These are phyloP conservation scores for Suaeda aralocaspica DNA, from an alignment of 148 eudicot genomes.

Conservation along the genomic window DNA sequence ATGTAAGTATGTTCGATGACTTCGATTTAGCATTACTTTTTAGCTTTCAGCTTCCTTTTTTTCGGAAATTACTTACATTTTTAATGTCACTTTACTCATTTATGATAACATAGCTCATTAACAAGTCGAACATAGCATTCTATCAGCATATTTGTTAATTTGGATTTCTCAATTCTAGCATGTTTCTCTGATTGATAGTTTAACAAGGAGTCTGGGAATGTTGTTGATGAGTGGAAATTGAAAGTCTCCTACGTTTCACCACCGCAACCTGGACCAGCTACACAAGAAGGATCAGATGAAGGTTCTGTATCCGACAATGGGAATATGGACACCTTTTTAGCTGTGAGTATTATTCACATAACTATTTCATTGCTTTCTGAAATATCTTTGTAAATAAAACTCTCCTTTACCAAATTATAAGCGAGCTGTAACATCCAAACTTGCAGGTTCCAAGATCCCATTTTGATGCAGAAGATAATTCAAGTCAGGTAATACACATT, in stretches of 20 bases:
- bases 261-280: conserved; percentile 62
- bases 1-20: too few relatives aligned
- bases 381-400: not conserved
- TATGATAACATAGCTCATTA: not conserved
- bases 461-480: conserved; percentile 22
- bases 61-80: too few relatives aligned
- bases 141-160: not conserved
- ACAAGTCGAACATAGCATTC: not conserved
- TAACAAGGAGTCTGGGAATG: conserved; percentile 71
- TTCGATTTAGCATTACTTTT: too few relatives aligned
- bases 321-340: conserved; percentile 31
- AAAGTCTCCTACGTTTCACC: conserved; percentile 76
- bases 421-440: not conserved
- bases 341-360: conserved; percentile 46
- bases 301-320: conserved; percentile 82
- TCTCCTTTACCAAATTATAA: not conserved
- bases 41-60: too few relatives aligned
- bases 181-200: conserved; percentile 40
- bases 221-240: conserved; percentile 76
- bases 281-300: conserved; percentile 74
- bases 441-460: conserved; percentile 33
- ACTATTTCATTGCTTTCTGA: not conserved
- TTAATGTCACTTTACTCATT: too few relatives aligned
- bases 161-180: not conserved
- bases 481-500: conserved; percentile 16